phyloP scores from a whole-genome alignment of 345 rosid genomes.

The Raphanus sativus region DNA sequence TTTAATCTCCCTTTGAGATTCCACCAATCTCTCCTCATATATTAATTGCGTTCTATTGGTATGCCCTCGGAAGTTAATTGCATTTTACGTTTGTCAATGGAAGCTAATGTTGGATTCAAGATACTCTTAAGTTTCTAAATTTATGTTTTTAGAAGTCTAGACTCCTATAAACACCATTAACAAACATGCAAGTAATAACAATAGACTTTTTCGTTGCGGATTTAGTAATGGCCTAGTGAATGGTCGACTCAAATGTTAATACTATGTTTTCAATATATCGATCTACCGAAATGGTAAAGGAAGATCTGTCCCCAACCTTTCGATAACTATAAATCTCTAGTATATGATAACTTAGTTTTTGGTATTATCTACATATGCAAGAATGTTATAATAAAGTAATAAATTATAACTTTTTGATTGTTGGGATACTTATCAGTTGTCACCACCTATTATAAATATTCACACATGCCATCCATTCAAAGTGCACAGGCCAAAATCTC shows the following conservation, averaged over 20 bases:
- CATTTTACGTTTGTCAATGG: constrained; percentile 5
- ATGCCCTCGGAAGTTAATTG: background rate
- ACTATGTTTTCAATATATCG: background rate
- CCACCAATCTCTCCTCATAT: background rate
- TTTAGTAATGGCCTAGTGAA: background rate
- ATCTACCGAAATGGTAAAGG: background rate
- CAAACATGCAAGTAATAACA: background rate
- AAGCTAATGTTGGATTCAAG: background rate
- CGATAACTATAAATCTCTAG: background rate
- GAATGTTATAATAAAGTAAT: background rate
- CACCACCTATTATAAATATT: background rate
- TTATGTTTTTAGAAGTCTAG: background rate
- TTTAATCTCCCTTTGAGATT: constrained; percentile 1
- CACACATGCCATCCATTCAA: background rate
- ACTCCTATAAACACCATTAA: background rate
- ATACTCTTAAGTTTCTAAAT: background rate
- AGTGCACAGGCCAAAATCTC: background rate
- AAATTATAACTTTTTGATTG: background rate
- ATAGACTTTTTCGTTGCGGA: background rate
- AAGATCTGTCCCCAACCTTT: background rate
- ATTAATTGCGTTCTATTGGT: constrained; percentile 8
- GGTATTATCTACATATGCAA: background rate
- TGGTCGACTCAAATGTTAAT: background rate
- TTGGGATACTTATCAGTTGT: background rate
- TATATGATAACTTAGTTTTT: background rate